Percentiles rank a stretch among this genome's conserved stretches.
Evolutionary conservation across 1,284 basidiomycete species (phyloP).

Genomic region (Rhodotorula sp.): DNA sequence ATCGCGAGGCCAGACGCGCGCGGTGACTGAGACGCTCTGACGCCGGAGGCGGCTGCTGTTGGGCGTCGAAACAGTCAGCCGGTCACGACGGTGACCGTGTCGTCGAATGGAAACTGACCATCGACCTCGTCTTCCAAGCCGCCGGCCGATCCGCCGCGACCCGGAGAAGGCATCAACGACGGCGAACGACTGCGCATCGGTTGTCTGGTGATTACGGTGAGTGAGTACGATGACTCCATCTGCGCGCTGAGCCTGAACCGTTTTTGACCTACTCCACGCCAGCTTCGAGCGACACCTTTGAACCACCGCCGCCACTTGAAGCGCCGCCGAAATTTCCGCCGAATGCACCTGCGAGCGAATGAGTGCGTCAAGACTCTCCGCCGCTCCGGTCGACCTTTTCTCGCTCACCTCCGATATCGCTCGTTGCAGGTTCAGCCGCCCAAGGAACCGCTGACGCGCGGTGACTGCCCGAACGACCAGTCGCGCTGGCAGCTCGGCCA

Average conservation of each 20-base stretch:
- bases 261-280: constrained; percentile 4
- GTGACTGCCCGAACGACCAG: constrained; percentile 6
- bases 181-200: constrained; percentile 18
- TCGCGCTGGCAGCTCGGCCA: constrained; percentile 20
- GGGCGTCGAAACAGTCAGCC: too few relatives aligned
- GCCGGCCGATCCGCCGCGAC: background rate
- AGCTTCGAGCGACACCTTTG: constrained; percentile 27
- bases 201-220: background rate
- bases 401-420: constrained; percentile 20
- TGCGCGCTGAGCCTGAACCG: background rate
- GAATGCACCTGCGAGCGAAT: background rate
- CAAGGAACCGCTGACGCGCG: constrained; percentile 25
- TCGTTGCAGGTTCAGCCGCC: constrained; percentile 24
- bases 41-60: too few relatives aligned
- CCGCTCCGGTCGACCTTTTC: too few relatives aligned
- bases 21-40: constrained; percentile 1
- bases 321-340: constrained; percentile 1
- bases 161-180: constrained; percentile 12
- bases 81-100: background rate
- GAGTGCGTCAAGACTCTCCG: background rate
- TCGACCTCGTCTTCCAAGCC: constrained; percentile 1
- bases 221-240: background rate
- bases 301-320: constrained; percentile 19
- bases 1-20: background rate
- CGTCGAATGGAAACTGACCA: background rate